phyloP scores from a whole-genome alignment of 495 filamentous ascomycete species.

The Tuber umbilicatum region DNA sequence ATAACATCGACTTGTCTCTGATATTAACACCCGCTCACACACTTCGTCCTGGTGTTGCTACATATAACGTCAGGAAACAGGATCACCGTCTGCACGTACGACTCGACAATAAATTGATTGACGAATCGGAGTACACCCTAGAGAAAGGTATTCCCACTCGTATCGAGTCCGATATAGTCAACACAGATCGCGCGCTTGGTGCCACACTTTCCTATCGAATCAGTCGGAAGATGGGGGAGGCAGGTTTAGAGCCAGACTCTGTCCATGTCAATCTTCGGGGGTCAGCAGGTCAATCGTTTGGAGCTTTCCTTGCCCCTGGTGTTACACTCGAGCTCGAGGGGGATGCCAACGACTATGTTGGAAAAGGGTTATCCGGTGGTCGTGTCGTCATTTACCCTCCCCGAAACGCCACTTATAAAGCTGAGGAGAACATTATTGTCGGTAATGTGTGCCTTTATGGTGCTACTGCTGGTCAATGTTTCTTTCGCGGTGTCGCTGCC shows the following conservation, averaged over 20 bases:
- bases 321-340: slow-evolving; percentile 96
- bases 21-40: slow-evolving; percentile 96
- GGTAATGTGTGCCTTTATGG: slow-evolving; percentile 98
- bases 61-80: slow-evolving; percentile 98
- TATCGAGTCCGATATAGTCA: slow-evolving; percentile 96
- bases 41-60: slow-evolving; percentile 91
- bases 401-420: slow-evolving; percentile 86
- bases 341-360: slow-evolving; percentile 96
- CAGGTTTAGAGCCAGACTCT: slow-evolving; percentile 85
- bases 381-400: slow-evolving; percentile 95
- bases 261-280: slow-evolving; percentile 97
- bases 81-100: slow-evolving; percentile 90
- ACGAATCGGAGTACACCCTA: slow-evolving; percentile 90
- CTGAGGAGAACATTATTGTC: slow-evolving; percentile 94
- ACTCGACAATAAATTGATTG: slow-evolving; percentile 97
- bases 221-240: slow-evolving; percentile 85
- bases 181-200: slow-evolving; percentile 92
- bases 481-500: slow-evolving; percentile 95
- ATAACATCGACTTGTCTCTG: slow-evolving; percentile 88
- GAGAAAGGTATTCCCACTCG: slow-evolving; percentile 93
- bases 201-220: slow-evolving; percentile 96
- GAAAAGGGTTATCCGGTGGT: slow-evolving; percentile 93
- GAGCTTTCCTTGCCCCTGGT: slow-evolving; percentile 89
- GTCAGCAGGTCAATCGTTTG: slow-evolving; percentile 98
- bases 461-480: slow-evolving; percentile 85